Conservation (phyloP, 1,284 basidiomycete species). For the Naganishia liquefaciens region DNA sequence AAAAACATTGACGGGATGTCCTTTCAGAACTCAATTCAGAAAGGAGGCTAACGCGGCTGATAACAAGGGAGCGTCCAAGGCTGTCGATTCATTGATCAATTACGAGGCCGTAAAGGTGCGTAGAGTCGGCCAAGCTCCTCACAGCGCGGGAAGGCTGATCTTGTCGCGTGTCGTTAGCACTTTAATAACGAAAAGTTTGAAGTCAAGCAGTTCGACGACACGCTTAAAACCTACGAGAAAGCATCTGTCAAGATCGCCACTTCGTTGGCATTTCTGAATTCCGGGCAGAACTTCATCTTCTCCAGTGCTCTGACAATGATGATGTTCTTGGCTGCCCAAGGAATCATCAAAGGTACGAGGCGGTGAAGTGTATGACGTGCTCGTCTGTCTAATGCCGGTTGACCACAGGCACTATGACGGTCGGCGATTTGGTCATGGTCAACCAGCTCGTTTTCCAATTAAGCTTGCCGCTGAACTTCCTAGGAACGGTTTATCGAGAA, state of each 20-base stretch:
- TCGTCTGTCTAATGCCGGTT: background rate
- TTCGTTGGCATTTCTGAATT: slow-evolving; percentile 87
- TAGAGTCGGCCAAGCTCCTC: background rate
- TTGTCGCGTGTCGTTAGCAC: slow-evolving; percentile 61
- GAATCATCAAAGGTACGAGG: slow-evolving; percentile 74
- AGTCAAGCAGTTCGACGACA: slow-evolving; percentile 85
- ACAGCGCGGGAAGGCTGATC: too few species aligned
- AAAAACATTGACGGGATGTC: background rate
- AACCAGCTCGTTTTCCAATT: slow-evolving; percentile 99
- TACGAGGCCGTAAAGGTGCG: slow-evolving; percentile 95
- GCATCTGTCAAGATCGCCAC: slow-evolving; percentile 94
- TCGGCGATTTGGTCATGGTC: slow-evolving; percentile 97
- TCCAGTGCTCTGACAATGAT: slow-evolving; percentile 87
- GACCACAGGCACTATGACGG: slow-evolving; percentile 83
- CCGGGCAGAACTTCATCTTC: slow-evolving; percentile 95
- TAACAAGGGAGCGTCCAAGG: slow-evolving; percentile 89
- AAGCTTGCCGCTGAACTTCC: slow-evolving; percentile 91
- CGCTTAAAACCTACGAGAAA: slow-evolving; percentile 83
- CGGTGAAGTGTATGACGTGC: background rate
- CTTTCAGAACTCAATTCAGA: slow-evolving; percentile 79
- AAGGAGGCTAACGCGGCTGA: slow-evolving; percentile 94
- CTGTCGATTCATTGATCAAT: slow-evolving; percentile 94
- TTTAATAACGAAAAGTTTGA: slow-evolving; percentile 97
- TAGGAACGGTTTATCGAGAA: slow-evolving; percentile 96
- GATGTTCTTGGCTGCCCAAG: slow-evolving; percentile 96